Evolutionary conservation across 2,329 filamentous ascomycete genomes (phyloP).

Genomic region (Penicillium olsonii): DNA sequence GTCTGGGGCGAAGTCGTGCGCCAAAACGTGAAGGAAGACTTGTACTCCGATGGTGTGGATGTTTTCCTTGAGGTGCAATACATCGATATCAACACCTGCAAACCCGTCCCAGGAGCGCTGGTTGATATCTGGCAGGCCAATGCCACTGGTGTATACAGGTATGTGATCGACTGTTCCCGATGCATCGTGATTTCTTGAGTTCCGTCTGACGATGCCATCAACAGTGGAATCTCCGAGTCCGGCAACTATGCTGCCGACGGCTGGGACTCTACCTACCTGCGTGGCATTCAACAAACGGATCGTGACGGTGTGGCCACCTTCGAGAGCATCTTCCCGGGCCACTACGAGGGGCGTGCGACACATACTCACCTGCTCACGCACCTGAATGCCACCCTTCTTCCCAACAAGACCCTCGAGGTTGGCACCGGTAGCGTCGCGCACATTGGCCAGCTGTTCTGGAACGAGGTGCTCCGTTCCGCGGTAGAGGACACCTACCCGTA

Average conservation of each 20-base stretch:
- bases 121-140: slow-evolving; percentile 53
- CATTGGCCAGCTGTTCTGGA: slow-evolving; percentile 54
- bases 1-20: slow-evolving; percentile 48
- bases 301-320: slow-evolving; percentile 52
- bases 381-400: slow-evolving; percentile 35
- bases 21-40: slow-evolving; percentile 42
- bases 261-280: slow-evolving; percentile 48
- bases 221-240: slow-evolving; percentile 28
- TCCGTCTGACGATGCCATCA: neutral
- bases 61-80: slow-evolving; percentile 49
- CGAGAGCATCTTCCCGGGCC: slow-evolving; percentile 51
- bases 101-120: slow-evolving; percentile 39
- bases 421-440: slow-evolving; percentile 48
- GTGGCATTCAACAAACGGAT: slow-evolving; percentile 52
- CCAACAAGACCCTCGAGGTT: slow-evolving; percentile 49
- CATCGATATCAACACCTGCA: slow-evolving; percentile 50
- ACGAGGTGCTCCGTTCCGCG: slow-evolving; percentile 46
- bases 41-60: slow-evolving; percentile 43
- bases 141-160: slow-evolving; percentile 49
- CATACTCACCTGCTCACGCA: slow-evolving; percentile 56
- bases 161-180: neutral
- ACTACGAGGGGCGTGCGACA: slow-evolving; percentile 48
- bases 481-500: slow-evolving; percentile 48
- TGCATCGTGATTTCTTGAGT: neutral
- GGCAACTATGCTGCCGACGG: slow-evolving; percentile 33